Base-by-base conservation (phyloP, 495 filamentous ascomycete species). In the Xylaria sp. region DNA sequence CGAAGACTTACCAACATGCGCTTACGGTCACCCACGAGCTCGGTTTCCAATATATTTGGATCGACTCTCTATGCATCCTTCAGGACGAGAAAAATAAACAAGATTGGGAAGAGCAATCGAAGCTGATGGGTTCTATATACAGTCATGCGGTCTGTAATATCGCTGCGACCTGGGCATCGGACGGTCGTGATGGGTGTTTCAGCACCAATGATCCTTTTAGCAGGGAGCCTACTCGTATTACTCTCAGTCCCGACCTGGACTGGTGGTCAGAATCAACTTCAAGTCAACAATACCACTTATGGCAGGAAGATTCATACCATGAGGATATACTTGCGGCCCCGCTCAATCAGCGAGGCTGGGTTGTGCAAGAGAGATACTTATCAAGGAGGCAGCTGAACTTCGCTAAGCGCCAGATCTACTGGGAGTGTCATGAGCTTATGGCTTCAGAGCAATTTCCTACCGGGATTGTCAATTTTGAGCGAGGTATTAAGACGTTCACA, bases 361-460 rank as follows among this genome's bases (percentile, higher is more conserved):
- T 77, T 8, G 35, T 78, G 14, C 79, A 82, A 57, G 80, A 82
- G 72, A 71, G 77, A 21, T 52, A 79, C 12, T 67, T 82, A n/a
- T 19, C 78, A 8, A 72, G 66, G 14, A 74, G 77, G 1, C 70
- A 69, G 19, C 43, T 82, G 14, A 72, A 67, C 61, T 81, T 78
- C 61, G 33, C 71, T 12, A 26, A 29, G 14, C 46, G 33, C 21
- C 75, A 81, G 55, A 37, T 80, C 6, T 78, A 70, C 52, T 82
- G 79, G 78, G 73, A 81, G 58, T 82, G 79, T 57, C 35, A 26
- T 14, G 58, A 71, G 43, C 65, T 66, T 24, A 26, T 14, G 7
- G 69, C 69, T 59, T 65, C n/a, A 33, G 72, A 74, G n/a, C 29
- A 71, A 5, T 71, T 44, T 26, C 72, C 72, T 12, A 26, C 12